Percentiles rank a stretch among this genome's conserved stretches.
phyloP scores from a whole-genome alignment of 441 rosid genomes.

The Pelargonium fulgidum region DNA sequence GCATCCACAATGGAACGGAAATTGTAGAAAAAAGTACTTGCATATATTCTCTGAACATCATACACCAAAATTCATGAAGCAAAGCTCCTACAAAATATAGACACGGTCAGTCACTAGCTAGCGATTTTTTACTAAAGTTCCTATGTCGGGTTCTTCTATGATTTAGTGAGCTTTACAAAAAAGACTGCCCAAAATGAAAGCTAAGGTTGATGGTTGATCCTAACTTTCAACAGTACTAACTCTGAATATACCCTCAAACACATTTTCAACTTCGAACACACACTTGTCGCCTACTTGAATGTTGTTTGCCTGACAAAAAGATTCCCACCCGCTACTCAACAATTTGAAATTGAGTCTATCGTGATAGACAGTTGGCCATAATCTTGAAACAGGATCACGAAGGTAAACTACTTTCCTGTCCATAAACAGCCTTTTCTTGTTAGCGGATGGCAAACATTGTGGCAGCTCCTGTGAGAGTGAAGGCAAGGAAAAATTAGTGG shows the following conservation, averaged over 20 bases:
- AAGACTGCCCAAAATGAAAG: too few species aligned
- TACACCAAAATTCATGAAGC: too few species aligned
- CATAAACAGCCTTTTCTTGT: neutral
- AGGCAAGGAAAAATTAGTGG: neutral
- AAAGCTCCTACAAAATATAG: too few species aligned
- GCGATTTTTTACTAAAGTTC: too few species aligned
- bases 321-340: conserved; percentile 32
- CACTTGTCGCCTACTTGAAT: conserved; percentile 32
- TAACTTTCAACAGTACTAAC: conserved; percentile 15
- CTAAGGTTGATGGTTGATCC: neutral
- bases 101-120: too few species aligned
- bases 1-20: too few species aligned
- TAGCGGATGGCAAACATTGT: conserved; percentile 16
- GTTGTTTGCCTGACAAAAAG: conserved; percentile 27
- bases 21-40: too few species aligned
- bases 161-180: too few species aligned
- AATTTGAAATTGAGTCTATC: conserved; percentile 15
- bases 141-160: too few species aligned
- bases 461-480: conserved; percentile 22
- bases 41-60: too few species aligned
- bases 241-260: conserved; percentile 4
- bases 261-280: conserved; percentile 13
- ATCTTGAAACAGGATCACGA: conserved; percentile 25
- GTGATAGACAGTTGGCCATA: conserved; percentile 28
- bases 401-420: conserved; percentile 25